Evolutionary conservation across 2,329 filamentous ascomycete genomes (phyloP).

Genomic region (Amauroascus verrucosus): DNA sequence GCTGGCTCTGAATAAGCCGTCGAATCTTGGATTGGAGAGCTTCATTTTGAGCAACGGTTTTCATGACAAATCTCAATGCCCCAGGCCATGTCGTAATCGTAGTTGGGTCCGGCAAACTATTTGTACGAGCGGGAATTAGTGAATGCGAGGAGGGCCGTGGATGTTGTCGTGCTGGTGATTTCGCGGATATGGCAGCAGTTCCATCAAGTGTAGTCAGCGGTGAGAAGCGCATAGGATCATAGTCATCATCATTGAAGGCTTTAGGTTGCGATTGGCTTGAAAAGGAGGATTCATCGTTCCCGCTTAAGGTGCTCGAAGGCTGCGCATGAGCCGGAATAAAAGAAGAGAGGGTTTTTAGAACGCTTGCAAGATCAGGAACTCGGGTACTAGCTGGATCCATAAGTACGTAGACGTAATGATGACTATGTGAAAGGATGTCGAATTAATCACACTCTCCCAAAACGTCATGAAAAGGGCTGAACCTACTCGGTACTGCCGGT

Average conservation of each 20-base stretch:
- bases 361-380: slow-evolving; percentile 31
- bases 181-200: background rate
- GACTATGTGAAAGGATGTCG: too few relatives aligned
- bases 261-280: slow-evolving; percentile 7
- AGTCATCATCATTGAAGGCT: slow-evolving; percentile 6
- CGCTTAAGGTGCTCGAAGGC: background rate
- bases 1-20: slow-evolving; percentile 53
- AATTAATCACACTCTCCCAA: too few relatives aligned
- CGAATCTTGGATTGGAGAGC: slow-evolving; percentile 38
- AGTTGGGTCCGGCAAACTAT: slow-evolving; percentile 30
- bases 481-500: too few relatives aligned
- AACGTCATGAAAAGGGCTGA: too few relatives aligned
- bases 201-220: background rate
- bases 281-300: background rate
- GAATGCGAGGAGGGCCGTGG: background rate
- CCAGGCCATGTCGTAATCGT: slow-evolving; percentile 44
- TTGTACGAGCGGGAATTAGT: background rate
- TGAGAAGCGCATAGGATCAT: slow-evolving; percentile 3
- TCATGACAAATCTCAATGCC: slow-evolving; percentile 44
- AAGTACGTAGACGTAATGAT: background rate
- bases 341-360: slow-evolving; percentile 34
- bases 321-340: slow-evolving; percentile 21
- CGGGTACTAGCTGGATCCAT: slow-evolving; percentile 10
- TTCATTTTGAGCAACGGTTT: slow-evolving; percentile 39
- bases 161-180: background rate